phyloP scores from a whole-genome alignment of 2,329 filamentous ascomycete species.

The Neofusicoccum kwambonambiense region DNA sequence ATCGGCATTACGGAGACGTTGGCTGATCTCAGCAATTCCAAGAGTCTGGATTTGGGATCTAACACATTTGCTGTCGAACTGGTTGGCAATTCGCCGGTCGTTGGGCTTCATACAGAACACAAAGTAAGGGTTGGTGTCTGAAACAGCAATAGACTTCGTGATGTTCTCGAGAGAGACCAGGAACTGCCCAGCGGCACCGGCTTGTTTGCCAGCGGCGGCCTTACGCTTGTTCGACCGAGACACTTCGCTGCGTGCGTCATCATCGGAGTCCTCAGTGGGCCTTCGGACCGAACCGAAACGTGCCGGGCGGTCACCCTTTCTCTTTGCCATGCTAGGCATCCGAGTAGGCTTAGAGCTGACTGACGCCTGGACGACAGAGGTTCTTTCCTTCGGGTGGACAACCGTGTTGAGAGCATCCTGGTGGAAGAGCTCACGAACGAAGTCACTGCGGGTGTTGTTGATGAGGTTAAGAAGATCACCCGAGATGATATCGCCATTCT shows the following conservation, averaged over 20 bases:
- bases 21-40: conserved; percentile 95
- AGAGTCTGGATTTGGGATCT: conserved; percentile 91
- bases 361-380: conserved; percentile 90
- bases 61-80: conserved; percentile 98
- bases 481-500: conserved; percentile 94
- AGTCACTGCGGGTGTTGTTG: conserved; percentile 81
- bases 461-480: conserved; percentile 95
- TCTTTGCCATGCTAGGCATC: conserved; percentile 86
- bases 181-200: conserved; percentile 92
- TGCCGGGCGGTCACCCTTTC: conserved; percentile 61
- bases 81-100: conserved; percentile 93
- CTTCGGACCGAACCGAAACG: conserved; percentile 43
- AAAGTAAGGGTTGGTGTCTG: conserved; percentile 90
- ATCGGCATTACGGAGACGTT: conserved; percentile 86
- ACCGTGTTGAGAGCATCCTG: conserved; percentile 91
- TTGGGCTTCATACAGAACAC: conserved; percentile 98
- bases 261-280: conserved; percentile 43
- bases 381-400: conserved; percentile 86
- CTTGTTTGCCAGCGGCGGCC: conserved; percentile 53
- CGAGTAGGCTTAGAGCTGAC: conserved; percentile 94
- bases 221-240: conserved; percentile 41
- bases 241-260: conserved; percentile 48
- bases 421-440: conserved; percentile 88
- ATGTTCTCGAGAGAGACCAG: conserved; percentile 86
- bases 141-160: conserved; percentile 77